Evolutionary conservation across 2,329 filamentous ascomycete species (phyloP), one percentile per base, ranked within the genome.

Genomic region (Alternaria longipes): DNA sequence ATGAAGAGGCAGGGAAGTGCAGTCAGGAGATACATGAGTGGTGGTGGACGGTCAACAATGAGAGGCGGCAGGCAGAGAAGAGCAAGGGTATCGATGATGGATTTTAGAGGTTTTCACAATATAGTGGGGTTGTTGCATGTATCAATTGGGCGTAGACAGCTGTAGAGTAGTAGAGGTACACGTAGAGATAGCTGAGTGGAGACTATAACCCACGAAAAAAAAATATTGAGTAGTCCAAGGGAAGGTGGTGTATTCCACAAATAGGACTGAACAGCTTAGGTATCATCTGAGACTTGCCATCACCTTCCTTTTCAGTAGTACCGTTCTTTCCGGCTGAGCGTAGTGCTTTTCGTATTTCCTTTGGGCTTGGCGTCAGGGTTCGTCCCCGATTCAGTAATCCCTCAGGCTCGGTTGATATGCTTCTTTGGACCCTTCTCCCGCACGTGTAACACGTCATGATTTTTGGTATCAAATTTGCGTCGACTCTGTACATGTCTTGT

Each of bases 1-100:
- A 89, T 62, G 86, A 89, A 75, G 80, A 76, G 55, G 70, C 76
- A 14, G 79, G 76, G 8, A 76, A 80, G 67, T 75, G 75, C 56
- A 71, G 78, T 54, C 81, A 87, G 60, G 82, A 83, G 64, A 82
- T 81, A 36, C 81, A 87, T 76, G 77, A 78, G 59, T 89, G 87
- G 87, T 89, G 87, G 87, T 85, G 84, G 81, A 77, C 78, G 41
- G 72, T 82, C 38, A 85, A 86, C 66, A 74, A 75, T 8, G 83
- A 84, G 71, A 80, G 86, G 65, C 60, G 82, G 54, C 73, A 70
- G 44, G 74, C 77, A 47, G 87, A 89, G 73, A 82, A 80, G 75
- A 74, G 72, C 42, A 70, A 66, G 34, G 82, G 83, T 2, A 80
- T 87, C 56, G 70, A 80, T 4, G 85, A 87, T 74, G 83, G 82